Base-by-base conservation (phyloP, 2,329 filamentous ascomycete species). In the Sporothrix variecibatus region DNA sequence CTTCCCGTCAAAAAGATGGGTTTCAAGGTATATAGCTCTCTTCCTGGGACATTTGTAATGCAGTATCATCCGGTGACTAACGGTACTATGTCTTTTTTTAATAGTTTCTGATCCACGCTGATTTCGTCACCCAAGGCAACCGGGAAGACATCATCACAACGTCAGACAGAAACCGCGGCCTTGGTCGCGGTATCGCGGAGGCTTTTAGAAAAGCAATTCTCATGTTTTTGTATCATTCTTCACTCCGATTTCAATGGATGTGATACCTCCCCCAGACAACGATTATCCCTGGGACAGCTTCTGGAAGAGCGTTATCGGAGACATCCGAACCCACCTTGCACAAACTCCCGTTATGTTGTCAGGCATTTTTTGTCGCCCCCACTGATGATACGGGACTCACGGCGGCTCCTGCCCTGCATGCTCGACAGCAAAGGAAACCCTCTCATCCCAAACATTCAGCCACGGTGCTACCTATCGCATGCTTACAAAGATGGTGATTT, bases 111-210 rank as follows among this genome's bases (percentile, higher is more conserved):
- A 84, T 88, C 12, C 86, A 88, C 11, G 81, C 84, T 6, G 86
- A 88, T 75, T 88, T 87, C 72, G 84, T 85, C 53, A 86, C 83
- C 0, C 77, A 82, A n/a, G 85, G 84, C 3, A 85, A 80, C 75
- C 80, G 86, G 0, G 79, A 87, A 75, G 83, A 84, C 68, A 80
- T 87, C 5, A 77, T 82, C 0, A 75, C 75, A 0, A 79, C 78
- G 2, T 86, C 85, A 0, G 65, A 43, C 0, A 77, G 85, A n/a
- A 88, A 88, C 72, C 23, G 70, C 2, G 75, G 40, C 0, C 80
- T 87, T 0, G 74, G 82, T 0, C 72, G 78, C 7, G 79, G 78
- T 3, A 80, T 87, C 15, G 81, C 83, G 0, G 76, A 80, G 0
- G 80, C 81, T 0, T 86, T 87, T 73, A 71, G 82, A 6, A 77